Base-by-base conservation (phyloP, 306 rosid genomes). In the Gynostemma pentaphyllum region DNA sequence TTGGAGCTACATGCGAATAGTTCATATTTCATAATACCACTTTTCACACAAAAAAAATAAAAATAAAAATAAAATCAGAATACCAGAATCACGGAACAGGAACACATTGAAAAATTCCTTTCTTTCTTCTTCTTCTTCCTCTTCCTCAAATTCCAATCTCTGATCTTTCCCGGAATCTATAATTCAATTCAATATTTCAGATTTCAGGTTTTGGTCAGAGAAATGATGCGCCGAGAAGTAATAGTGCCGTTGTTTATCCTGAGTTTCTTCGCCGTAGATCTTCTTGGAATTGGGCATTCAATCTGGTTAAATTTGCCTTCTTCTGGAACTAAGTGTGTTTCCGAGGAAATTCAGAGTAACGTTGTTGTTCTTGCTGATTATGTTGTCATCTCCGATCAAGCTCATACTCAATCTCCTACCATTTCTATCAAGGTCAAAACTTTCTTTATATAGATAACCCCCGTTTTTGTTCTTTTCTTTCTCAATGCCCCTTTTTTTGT, bases 341-440 rank as follows among this genome's bases (percentile, higher is more conserved):
- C 95, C 39, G 99, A 92, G 76, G 99, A 92, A 86, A 86, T 88
- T 82, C 99, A 88, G 60, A 80, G 61, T 59, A 84, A 92, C 84
- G 88, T 92, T 48, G 88, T 92, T 51, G 94, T 92, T 86, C 82
- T 88, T 75, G 95, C 84, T 14, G 99, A 92, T 16, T 92, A 88
- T 68, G 70, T 81, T 18, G 80, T 86, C 70, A 67, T 92, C 7
- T 36, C 84, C 40, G 79, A 84, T 72, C 83, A n/a, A n/a, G n/a
- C n/a, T n/a, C n/a, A 72, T 37, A 0, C 80, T 21, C 76, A 9
- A 12, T 23, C 48, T 16, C 82, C 90, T 55, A 78, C 94, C 80
- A 80, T 88, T 70, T 78, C 87, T 24, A 78, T 72, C 80, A 88
- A 92, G 95, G 99, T 91, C 16, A 10, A 22, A 15, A n/a, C n/a